phyloP scores from a whole-genome alignment of 164 flowering plant species.

The Cinnamomum micranthum region DNA sequence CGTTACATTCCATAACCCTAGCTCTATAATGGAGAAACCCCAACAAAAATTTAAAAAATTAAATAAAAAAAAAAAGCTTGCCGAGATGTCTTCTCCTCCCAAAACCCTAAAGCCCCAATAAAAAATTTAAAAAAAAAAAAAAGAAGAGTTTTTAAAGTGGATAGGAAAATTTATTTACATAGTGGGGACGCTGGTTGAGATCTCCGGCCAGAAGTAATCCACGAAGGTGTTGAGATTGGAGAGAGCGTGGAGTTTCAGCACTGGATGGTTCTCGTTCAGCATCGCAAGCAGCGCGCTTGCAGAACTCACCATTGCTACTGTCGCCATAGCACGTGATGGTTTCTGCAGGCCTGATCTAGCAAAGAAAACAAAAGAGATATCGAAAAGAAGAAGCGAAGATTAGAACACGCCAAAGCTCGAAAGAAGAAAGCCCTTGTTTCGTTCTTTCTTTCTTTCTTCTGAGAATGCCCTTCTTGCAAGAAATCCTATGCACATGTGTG shows the following conservation, averaged over 20 bases:
- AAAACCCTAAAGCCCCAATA: neutral
- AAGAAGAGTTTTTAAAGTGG: neutral
- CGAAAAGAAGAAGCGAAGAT: no score
- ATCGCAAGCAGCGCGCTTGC: constrained; percentile 86
- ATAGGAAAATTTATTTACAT: constrained; percentile 36
- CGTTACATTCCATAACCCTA: no score
- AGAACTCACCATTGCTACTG: constrained; percentile 73
- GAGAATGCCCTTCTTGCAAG: no score
- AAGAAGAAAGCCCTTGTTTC: no score
- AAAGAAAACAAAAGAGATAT: no score
- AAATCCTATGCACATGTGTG: no score
- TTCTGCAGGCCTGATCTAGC: no score
- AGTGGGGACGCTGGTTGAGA: constrained; percentile 77
- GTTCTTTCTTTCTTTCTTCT: no score
- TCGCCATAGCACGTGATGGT: neutral
- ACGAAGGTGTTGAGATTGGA: constrained; percentile 67
- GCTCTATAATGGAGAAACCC: no score
- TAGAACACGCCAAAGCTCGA: no score
- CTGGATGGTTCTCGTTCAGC: constrained; percentile 77
- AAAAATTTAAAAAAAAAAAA: neutral
- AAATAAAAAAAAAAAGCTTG: neutral
- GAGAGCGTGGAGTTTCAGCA: constrained; percentile 81
- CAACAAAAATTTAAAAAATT: neutral
- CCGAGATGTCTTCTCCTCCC: neutral
- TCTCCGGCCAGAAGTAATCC: constrained; percentile 89